Base-by-base conservation (phyloP, 805 yeast species). In the Candida loeiensis region DNA sequence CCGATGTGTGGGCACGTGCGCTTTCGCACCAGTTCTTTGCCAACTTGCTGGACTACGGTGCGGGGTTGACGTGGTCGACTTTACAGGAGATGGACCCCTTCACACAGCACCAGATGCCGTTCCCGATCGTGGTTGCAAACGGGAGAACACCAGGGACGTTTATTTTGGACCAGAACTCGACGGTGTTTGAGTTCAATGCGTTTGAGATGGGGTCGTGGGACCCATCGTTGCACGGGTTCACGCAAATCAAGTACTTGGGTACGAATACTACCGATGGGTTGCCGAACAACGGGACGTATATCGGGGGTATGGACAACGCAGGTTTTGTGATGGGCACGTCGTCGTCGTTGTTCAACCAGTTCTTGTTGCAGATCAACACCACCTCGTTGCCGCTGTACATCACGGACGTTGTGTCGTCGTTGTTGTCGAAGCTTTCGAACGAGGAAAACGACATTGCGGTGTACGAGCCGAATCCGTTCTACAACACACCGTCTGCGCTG, bases 1-100 rank as follows among this genome's bases (percentile, higher is more conserved):
- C 74, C 20, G 74, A 68, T 43, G 55, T 64, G 12, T 68, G 74
- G 74, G 72, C 69, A 21, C 48, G 73, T 39, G 71, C 72, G 2
- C 56, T 68, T 31, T 53, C 62, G 17, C 61, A 63, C 45, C 72
- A 66, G 45, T 64, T 68, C 41, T 66, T 68, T 49, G 43, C 64
- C 15, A 49, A 49, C 11, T 45, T 46, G 38, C 48, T 50, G 19
- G 54, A 56, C 17, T 48, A 41, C 28, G 68, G 66, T 26, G 61
- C 57, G 14, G 56, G 46, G 11, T 45, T 55, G 34, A 45, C 49
- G 28, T 57, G 62, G 62, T 50, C 54, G 14, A 46, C 47, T 27
- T 39, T 57, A 17, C 55, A 45, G 35, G 51, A 46, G 14, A 37
- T 43, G 35, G 53, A 51, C 15, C 44, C 44, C 16, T 57, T 57